These are phyloP conservation scores for Hura crepitans DNA, from an alignment of 441 rosid species.

Conservation along the genomic window DNA sequence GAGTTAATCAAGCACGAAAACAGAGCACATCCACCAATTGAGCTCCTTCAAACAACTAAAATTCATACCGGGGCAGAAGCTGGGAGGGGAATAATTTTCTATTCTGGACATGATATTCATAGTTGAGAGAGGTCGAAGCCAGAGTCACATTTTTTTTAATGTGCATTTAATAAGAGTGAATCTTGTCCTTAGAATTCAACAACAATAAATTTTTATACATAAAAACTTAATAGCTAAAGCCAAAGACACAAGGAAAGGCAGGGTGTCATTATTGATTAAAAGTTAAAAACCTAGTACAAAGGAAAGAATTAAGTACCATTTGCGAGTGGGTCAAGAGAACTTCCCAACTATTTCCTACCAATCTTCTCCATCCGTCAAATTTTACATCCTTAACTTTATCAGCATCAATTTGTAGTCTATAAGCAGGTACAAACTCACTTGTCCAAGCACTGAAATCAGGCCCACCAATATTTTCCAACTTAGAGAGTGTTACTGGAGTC, in stretches of 20 bases:
- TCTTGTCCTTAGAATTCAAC: background rate
- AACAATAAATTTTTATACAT: background rate
- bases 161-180: background rate
- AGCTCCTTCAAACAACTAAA: background rate
- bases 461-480: slow-evolving; percentile 71
- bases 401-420: slow-evolving; percentile 56
- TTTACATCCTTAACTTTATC: slow-evolving; percentile 46
- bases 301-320: slow-evolving; percentile 54
- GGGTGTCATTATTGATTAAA: background rate
- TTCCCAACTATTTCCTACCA: slow-evolving; percentile 54
- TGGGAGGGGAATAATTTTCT: background rate
- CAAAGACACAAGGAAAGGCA: slow-evolving; percentile 11
- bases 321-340: slow-evolving; percentile 87
- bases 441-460: slow-evolving; percentile 68
- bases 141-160: background rate
- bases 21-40: background rate
- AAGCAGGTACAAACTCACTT: slow-evolving; percentile 67
- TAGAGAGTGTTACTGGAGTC: slow-evolving; percentile 38
- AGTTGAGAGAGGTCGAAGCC: background rate
- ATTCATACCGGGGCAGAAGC: background rate
- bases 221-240: background rate
- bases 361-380: slow-evolving; percentile 73
- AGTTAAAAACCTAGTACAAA: slow-evolving; percentile 15
- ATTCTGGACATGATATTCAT: background rate
- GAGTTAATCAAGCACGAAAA: slow-evolving; percentile 20